Evolutionary conservation across 257 asterid genomes (phyloP), one percentile per base, ranked within the genome.

Genomic region (Anisodus acutangulus): DNA sequence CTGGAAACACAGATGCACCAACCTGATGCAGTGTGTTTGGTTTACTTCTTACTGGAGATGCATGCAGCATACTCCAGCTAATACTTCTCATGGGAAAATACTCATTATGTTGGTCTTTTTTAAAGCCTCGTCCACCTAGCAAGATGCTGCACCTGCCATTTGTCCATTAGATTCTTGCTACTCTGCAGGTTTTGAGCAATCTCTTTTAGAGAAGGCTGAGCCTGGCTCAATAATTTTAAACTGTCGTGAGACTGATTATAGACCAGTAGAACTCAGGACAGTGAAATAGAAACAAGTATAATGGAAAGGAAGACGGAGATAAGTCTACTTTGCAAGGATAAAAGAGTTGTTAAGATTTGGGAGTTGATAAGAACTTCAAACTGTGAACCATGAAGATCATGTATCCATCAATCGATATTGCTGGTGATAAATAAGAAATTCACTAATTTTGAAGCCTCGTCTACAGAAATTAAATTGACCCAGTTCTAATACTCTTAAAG

Each of bases 401-500:
- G 66, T 22, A 8, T 19, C 82, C 31, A 31, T 78, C 82, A 53
- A 49, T 53, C 8, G 4, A 31, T 31, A 78, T 31, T 78, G 64
- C 82, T 0, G 64, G 64, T 13, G 82, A 78, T 10, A 78, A 78
- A 9, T 53, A 64, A 54, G 49, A 78, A 13, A 26, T 53, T 53
- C 66, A 31, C 16, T 31, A 78, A 13, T 31, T 57, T 53, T 78
- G 81, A 8, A 26, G 13, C 81, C 26, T 31, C 13, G 4, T 53
- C 9, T 0, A 78, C 82, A 31, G 82, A 78, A 31, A 53, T 13
- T 78, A 78, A 76, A 76, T 76, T 54, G 82, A 78, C 31, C 82
- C 31, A 53, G 66, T 78, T 54, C 31, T 76, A 76, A 49, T 6
- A 13, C 45, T 53, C 49, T 53, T 17, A 8, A 16, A 76, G 63